Percentiles rank a stretch among this genome's conserved stretches.
phyloP scores from a whole-genome alignment of 352 stramenopile species.

The Phytopythium oedochilum region DNA sequence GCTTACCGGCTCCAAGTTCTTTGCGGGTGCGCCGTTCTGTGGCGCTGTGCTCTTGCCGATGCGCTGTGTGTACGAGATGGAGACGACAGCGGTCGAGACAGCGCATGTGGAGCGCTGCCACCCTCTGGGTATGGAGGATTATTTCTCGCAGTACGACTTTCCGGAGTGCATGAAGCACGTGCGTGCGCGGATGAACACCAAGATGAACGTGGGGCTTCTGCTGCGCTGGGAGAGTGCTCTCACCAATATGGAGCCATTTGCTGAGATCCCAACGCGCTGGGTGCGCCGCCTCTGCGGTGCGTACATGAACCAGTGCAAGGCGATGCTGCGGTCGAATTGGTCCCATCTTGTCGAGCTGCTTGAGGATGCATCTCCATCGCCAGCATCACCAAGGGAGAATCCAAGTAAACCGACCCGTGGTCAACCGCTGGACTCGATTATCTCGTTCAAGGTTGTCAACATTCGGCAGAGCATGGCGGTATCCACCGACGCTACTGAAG shows the following conservation, averaged over 20 bases:
- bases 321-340: constrained; percentile 35
- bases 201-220: constrained; percentile 73
- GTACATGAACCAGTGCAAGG: constrained; percentile 56
- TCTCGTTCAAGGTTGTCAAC: constrained; percentile 76
- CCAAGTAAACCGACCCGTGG: constrained; percentile 12
- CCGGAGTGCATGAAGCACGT: constrained; percentile 60
- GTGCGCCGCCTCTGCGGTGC: constrained; percentile 47
- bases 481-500: background rate
- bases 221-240: constrained; percentile 81
- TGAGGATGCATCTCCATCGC: constrained; percentile 8
- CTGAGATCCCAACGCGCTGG: constrained; percentile 35
- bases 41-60: constrained; percentile 80
- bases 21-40: constrained; percentile 81
- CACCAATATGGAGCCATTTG: constrained; percentile 78
- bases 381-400: constrained; percentile 10
- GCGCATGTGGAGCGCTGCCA: constrained; percentile 56
- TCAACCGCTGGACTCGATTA: constrained; percentile 62
- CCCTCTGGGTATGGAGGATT: constrained; percentile 72
- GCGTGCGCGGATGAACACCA: constrained; percentile 39
- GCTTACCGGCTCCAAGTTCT: constrained; percentile 88
- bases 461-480: constrained; percentile 3
- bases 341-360: constrained; percentile 44
- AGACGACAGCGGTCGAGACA: constrained; percentile 43
- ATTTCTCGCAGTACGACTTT: constrained; percentile 82
- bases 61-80: constrained; percentile 74